These are phyloP conservation scores for Cajanus cajan DNA, from an alignment of 306 rosid genomes.

Conservation along the genomic window DNA sequence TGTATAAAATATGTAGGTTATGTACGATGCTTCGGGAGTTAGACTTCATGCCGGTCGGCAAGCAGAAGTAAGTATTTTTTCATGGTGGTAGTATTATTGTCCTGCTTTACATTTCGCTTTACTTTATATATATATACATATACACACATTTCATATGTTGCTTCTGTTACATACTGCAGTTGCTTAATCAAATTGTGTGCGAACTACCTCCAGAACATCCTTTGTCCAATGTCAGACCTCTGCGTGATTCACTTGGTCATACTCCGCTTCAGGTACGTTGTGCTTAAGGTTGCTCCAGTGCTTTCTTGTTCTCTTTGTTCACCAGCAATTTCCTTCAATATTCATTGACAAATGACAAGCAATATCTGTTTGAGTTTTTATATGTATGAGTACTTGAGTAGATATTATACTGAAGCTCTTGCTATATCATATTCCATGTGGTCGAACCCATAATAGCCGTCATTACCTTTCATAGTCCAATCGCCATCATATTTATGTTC, in stretches of 20 bases:
- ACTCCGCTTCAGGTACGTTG: slow-evolving; percentile 85
- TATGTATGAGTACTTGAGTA: not conserved
- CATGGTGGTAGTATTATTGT: not conserved
- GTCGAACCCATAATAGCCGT: not conserved
- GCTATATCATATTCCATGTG: not conserved
- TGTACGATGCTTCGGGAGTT: slow-evolving; percentile 97
- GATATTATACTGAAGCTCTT: not conserved
- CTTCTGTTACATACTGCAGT: slow-evolving; percentile 47
- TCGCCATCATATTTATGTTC: not conserved
- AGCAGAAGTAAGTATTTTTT: slow-evolving; percentile 70
- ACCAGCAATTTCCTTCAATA: not conserved
- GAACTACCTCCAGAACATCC: slow-evolving; percentile 95
- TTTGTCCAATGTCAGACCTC: slow-evolving; percentile 64
- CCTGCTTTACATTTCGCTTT: not conserved
- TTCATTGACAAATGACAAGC: slow-evolving; percentile 3
- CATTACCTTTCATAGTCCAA: not conserved
- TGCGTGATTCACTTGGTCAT: slow-evolving; percentile 95
- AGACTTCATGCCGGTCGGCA: slow-evolving; percentile 97
- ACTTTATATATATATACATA: not conserved
- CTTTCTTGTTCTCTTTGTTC: slow-evolving; percentile 12
- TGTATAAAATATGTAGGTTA: slow-evolving; percentile 56
- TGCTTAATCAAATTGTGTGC: slow-evolving; percentile 93
- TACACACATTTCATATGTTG: slow-evolving; percentile 14
- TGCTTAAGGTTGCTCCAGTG: not conserved
- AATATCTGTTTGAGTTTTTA: not conserved